These are phyloP conservation scores for Warburgia ugandensis DNA, from an alignment of 164 flowering plant species.

Conservation along the genomic window DNA sequence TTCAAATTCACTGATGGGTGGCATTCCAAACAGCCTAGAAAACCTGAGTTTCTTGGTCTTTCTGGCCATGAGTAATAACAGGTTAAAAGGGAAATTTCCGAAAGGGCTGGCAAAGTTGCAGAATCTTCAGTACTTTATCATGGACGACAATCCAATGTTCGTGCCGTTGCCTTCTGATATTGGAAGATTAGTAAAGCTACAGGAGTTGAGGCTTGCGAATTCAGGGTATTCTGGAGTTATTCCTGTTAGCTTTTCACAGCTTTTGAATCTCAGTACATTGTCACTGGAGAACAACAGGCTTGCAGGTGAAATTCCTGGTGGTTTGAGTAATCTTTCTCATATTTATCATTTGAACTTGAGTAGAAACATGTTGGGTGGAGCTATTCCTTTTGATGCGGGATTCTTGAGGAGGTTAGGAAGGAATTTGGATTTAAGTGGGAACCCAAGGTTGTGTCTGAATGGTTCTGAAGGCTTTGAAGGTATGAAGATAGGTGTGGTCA, in stretches of 20 bases:
- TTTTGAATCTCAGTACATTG: conserved; percentile 53
- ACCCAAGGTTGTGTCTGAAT: conserved; percentile 58
- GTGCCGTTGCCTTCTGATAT: conserved; percentile 46
- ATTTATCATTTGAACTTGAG: conserved; percentile 80
- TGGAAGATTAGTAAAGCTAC: conserved; percentile 47
- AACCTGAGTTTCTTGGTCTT: conserved; percentile 46
- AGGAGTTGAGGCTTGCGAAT: conserved; percentile 74
- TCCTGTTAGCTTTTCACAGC: conserved; percentile 41
- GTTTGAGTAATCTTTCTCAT: conserved; percentile 41
- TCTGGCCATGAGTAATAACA: conserved; percentile 68
- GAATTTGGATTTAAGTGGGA: conserved; percentile 41
- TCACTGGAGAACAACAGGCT: conserved; percentile 64
- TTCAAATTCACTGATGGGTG: conserved; percentile 55
- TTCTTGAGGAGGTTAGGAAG: conserved; percentile 61
- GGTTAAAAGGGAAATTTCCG: conserved; percentile 45
- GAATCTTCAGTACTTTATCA: conserved; percentile 64
- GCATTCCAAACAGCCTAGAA: conserved; percentile 43
- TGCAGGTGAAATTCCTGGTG: conserved; percentile 57
- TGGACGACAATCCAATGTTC: conserved; percentile 81
- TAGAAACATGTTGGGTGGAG: conserved; percentile 59
- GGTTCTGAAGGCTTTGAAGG: conserved; percentile 31
- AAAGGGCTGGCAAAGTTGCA: conserved; percentile 39
- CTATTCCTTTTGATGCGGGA: conserved; percentile 55
- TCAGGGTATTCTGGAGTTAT: conserved; percentile 60
- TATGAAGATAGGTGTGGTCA: conserved; percentile 34